phyloP scores from a whole-genome alignment of 768 basidiomycete genomes.

The Sistotremastrum niveocremeum region DNA sequence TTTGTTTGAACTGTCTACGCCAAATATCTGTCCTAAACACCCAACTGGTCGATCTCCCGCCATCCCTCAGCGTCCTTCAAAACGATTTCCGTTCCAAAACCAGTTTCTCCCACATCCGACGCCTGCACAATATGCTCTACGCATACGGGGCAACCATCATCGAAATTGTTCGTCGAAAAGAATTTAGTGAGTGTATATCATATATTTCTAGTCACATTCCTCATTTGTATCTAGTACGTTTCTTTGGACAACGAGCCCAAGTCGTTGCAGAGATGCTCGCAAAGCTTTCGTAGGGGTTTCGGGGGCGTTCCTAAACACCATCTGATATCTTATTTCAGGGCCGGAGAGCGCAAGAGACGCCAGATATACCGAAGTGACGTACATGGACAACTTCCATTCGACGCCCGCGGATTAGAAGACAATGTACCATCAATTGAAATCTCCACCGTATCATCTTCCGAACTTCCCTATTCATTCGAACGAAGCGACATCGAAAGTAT shows the following conservation, averaged over 20 bases:
- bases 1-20: constrained; percentile 51
- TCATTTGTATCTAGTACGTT: constrained; percentile 34
- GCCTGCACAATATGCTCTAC: constrained; percentile 81
- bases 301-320: neutral
- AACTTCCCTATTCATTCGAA: constrained; percentile 53
- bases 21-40: constrained; percentile 73
- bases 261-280: constrained; percentile 79
- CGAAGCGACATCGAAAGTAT: constrained; percentile 60
- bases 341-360: constrained; percentile 69
- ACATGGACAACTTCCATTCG: constrained; percentile 79
- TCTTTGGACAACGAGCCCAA: constrained; percentile 72
- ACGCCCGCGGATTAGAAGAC: constrained; percentile 68
- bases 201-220: neutral
- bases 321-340: constrained; percentile 23
- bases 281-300: constrained; percentile 56
- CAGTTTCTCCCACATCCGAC: constrained; percentile 81
- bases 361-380: constrained; percentile 77
- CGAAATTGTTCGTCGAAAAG: constrained; percentile 82
- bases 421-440: constrained; percentile 70
- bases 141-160: constrained; percentile 86
- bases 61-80: constrained; percentile 50
- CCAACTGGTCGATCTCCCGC: constrained; percentile 63
- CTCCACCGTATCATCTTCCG: constrained; percentile 50
- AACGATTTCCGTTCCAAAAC: constrained; percentile 59
- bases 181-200: constrained; percentile 49